Evolutionary conservation across 257 asterid species (phyloP).

Genomic region (Verbena officinalis): DNA sequence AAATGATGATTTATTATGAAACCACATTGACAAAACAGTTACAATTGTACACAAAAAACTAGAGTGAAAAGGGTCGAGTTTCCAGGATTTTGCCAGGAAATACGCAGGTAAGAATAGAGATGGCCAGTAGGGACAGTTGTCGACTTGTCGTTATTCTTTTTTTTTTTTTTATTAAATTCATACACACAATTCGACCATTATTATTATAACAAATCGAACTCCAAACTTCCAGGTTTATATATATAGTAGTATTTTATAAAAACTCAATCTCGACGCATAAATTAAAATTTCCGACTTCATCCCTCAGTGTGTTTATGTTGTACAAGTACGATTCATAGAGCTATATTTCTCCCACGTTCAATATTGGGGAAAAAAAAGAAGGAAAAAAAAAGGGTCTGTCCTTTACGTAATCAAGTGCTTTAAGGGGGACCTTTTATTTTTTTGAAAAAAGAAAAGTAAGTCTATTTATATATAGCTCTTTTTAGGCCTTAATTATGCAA

Average conservation of each 20-base stretch:
- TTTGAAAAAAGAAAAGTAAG: no score
- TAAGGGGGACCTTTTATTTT: background rate
- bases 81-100: constrained; percentile 30
- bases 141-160: no score
- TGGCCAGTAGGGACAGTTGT: no score
- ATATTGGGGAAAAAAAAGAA: no score
- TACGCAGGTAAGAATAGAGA: background rate
- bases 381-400: background rate
- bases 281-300: no score
- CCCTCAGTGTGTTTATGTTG: no score
- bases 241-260: no score
- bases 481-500: background rate
- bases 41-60: constrained; percentile 21
- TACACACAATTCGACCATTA: no score
- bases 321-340: background rate
- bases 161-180: no score
- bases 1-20: constrained; percentile 18
- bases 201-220: no score
- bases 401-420: constrained; percentile 16
- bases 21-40: constrained; percentile 19
- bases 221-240: no score
- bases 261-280: no score
- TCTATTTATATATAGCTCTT: background rate
- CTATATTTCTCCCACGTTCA: constrained; percentile 17
- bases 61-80: background rate